A percentile compares a stretch with the other conserved stretches of the same genome.
Evolutionary conservation across 306 rosid species (phyloP).

Genomic region (Benincasa hispida): DNA sequence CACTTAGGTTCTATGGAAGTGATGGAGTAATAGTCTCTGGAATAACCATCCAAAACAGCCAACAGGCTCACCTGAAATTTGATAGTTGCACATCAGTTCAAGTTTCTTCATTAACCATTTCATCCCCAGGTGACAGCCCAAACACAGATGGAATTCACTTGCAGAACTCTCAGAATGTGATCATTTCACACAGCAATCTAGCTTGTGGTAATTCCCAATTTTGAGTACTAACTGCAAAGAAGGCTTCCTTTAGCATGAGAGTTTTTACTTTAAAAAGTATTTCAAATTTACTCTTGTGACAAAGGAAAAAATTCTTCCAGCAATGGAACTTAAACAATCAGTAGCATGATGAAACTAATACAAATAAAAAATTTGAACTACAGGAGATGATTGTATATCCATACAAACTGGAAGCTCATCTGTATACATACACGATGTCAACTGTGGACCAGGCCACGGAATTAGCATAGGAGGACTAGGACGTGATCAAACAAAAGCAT

Average conservation of each 20-base stretch:
- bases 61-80: constrained; percentile 88
- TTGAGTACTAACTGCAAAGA: neutral
- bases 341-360: neutral
- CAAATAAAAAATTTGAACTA: constrained; percentile 6
- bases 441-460: constrained; percentile 98
- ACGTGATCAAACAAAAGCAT: constrained; percentile 48
- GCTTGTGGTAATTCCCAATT: constrained; percentile 61
- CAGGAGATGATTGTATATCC: constrained; percentile 92
- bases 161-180: constrained; percentile 73
- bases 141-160: constrained; percentile 97
- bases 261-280: neutral
- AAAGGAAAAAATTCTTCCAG: constrained; percentile 5
- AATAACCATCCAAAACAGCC: constrained; percentile 79
- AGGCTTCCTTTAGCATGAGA: neutral
- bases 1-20: constrained; percentile 83
- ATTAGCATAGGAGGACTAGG: constrained; percentile 86
- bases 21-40: constrained; percentile 70
- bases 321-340: constrained; percentile 12
- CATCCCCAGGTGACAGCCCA: constrained; percentile 85
- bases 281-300: neutral
- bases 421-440: constrained; percentile 68
- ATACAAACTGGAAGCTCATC: constrained; percentile 94
- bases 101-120: constrained; percentile 55
- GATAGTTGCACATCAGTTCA: constrained; percentile 75
- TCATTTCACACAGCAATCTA: constrained; percentile 48